Evolutionary conservation across 805 yeast genomes (phyloP), one percentile per base, ranked within the genome.

Genomic region (Pichia paraexigua): DNA sequence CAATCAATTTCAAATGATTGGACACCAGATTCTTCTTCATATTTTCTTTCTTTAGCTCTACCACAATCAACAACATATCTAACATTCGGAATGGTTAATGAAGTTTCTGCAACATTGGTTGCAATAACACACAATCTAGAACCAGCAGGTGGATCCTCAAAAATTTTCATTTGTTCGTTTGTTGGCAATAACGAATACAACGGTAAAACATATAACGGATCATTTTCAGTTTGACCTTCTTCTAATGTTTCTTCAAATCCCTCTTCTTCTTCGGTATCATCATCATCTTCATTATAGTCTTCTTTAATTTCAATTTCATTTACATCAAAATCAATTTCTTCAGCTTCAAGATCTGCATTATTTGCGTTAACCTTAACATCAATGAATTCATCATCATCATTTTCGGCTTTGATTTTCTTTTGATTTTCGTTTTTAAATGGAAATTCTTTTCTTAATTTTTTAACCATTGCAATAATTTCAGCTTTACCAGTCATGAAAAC

Each of bases 101-200:
- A 90, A 0, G 99, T 94, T 66, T 94, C 99, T 0, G 99, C 99
- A 52, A 94, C 95, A 63, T 94, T 94, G 1, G 99, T 94, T 6
- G 99, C 96, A 32, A 94, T 88, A 41, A 94, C 85, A 72, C 97
- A 90, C 11, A 94, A 67, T 60, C 99, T 76, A 41, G 90, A 77
- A 5, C 95, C 96, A 25, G 72, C 70, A 3, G 99, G 99, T 2
- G 97, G 95, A 0, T 74, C 72, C 51, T 87, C 79, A 63, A 94
- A 94, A 2, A 94, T 95, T 63, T 83, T 87, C 90, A 94, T 83
- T 70, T 94, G 99, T 62, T 94, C 96, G 45, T 79, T 80, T 0
- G 98, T 90, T n/a, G 99, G 96, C 40, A 94, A 72, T 45, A 94
- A 71, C 8, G 99, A 92, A 66, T 94, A 94, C 30, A 94, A 74